Evolutionary conservation across 2,329 filamentous ascomycete genomes (phyloP), one percentile per base, ranked within the genome.

Genomic region (Beauveria australis): DNA sequence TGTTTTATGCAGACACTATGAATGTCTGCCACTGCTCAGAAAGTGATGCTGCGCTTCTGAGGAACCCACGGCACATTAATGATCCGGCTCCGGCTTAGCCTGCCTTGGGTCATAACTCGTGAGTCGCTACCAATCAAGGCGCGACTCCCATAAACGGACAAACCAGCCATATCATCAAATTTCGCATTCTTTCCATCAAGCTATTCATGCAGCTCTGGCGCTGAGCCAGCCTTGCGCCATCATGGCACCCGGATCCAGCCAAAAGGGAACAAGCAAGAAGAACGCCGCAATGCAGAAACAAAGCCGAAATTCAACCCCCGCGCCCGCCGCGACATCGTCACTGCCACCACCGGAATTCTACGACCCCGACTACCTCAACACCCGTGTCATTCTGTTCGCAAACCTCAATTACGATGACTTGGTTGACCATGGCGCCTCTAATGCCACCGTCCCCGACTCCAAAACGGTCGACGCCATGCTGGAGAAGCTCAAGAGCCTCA

Each of bases 291-390:
- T 85, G 63, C 83, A 83, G 66, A 85, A 86, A 66, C 88, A 87
- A 67, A 92, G 88, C 71, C 87, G 89, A 69, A 92, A 92, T 73
- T 90, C 88, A 41, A 93, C 89, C 18, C 90, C 89, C 41, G 72
- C 70, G 54, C 90, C 89, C 33, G 72, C 71, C 47, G 72, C 74
- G 12, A 66, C 69, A 26, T 76, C 72, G 66, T 79, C 72, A 70
- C 78, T 85, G 44, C 82, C 82, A 2, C 78, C 80, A 5, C 77
- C 82, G 67, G 78, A 84, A 60, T 75, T 76, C 59, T 77, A 81
- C 67, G 80, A 84, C 62, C 84, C 86, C 24, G 81, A 88, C 60
- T 89, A 87, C 70, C 81, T 92, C 57, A 83, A 87, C 61, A 82
- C 89, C 24, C 79, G 76, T 67, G 82, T 82, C 66, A 82, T 81